Percentiles rank a stretch among this genome's conserved stretches.
Evolutionary conservation across 345 rosid species (phyloP).

Genomic region (Populus nigra): DNA sequence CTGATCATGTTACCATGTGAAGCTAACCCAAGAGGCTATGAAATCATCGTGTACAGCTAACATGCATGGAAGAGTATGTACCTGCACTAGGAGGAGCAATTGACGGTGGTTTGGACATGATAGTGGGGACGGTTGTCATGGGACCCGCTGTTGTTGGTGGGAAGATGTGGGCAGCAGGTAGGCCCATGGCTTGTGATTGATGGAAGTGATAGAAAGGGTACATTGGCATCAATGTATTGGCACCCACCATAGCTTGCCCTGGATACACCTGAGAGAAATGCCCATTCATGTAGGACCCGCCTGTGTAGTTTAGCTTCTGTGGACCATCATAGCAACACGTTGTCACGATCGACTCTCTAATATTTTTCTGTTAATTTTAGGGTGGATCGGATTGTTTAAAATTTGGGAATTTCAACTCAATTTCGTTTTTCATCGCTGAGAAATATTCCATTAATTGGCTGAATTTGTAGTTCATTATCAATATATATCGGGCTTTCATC

Average conservation of each 20-base stretch:
- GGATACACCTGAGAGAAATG: slow-evolving; percentile 64
- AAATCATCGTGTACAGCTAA: background rate
- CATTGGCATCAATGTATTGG: slow-evolving; percentile 74
- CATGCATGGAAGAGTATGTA: slow-evolving; percentile 10
- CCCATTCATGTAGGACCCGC: slow-evolving; percentile 75
- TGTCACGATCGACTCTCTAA: background rate
- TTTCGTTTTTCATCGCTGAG: background rate
- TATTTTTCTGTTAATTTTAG: background rate
- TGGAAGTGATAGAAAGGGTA: slow-evolving; percentile 72
- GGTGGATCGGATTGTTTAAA: background rate
- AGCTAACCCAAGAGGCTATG: background rate
- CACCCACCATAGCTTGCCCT: slow-evolving; percentile 65
- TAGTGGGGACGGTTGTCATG: slow-evolving; percentile 39
- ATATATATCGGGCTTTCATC: background rate
- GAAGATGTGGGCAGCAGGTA: slow-evolving; percentile 63
- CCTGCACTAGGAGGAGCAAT: slow-evolving; percentile 55
- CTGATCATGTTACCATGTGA: slow-evolving; percentile 26
- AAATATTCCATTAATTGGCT: background rate
- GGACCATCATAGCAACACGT: background rate
- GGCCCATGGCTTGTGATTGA: slow-evolving; percentile 71
- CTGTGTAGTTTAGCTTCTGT: slow-evolving; percentile 66
- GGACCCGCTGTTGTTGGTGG: slow-evolving; percentile 44
- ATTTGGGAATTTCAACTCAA: background rate
- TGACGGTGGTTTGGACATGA: slow-evolving; percentile 56
- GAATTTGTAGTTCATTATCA: background rate